Conservation (phyloP, 2,329 filamentous ascomycete species). For the Zasmidium cellare region DNA sequence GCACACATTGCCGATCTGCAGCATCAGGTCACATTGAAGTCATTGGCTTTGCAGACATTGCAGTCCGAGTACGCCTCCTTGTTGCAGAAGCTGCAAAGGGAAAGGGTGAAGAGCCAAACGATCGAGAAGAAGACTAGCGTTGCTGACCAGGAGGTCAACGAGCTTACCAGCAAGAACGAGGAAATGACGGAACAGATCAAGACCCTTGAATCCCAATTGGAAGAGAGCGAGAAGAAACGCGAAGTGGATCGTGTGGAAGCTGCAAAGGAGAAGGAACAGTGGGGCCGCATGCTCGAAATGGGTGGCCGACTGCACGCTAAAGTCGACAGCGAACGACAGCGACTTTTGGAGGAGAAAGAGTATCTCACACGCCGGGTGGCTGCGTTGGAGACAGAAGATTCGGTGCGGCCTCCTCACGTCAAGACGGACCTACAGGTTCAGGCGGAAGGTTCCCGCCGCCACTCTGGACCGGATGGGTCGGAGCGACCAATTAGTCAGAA, state of each 20-base stretch:
- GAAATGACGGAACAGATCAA: slow-evolving; percentile 49
- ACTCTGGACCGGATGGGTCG: neutral
- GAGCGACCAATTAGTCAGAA: neutral
- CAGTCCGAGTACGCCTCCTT: slow-evolving; percentile 57
- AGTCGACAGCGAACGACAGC: slow-evolving; percentile 43
- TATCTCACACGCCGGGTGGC: slow-evolving; percentile 28
- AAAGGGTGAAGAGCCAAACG: slow-evolving; percentile 50
- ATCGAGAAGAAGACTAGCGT: slow-evolving; percentile 53
- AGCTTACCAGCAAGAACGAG: slow-evolving; percentile 52
- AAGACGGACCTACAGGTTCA: neutral
- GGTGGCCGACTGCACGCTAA: slow-evolving; percentile 47
- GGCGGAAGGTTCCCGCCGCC: neutral
- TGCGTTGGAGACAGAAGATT: slow-evolving; percentile 6
- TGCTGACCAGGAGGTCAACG: slow-evolving; percentile 54
- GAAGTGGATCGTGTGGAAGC: slow-evolving; percentile 48
- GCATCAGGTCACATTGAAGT: slow-evolving; percentile 56
- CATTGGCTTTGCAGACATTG: slow-evolving; percentile 53
- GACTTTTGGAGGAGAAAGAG: slow-evolving; percentile 42
- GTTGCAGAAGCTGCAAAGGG: slow-evolving; percentile 52
- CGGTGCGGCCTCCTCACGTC: neutral
- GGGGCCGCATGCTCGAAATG: slow-evolving; percentile 54
- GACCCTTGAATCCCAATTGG: slow-evolving; percentile 50
- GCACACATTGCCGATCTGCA: slow-evolving; percentile 52
- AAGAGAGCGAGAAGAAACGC: slow-evolving; percentile 49
- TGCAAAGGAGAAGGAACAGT: slow-evolving; percentile 49